phyloP scores from a whole-genome alignment of 768 basidiomycete genomes.

The Boletus vermiculosoides region DNA sequence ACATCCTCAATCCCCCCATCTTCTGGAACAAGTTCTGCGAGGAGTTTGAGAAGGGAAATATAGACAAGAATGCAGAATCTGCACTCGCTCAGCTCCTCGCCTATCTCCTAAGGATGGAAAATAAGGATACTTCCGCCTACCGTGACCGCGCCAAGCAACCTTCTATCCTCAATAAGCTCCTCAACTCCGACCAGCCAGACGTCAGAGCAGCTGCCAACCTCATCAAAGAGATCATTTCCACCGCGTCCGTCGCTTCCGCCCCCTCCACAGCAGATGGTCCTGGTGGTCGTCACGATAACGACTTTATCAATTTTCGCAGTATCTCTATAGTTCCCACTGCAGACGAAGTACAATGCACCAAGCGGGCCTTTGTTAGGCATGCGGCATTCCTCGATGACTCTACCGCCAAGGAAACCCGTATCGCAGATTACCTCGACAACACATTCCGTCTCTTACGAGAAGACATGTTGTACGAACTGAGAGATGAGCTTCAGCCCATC shows the following conservation, averaged over 20 bases:
- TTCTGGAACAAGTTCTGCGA: constrained; percentile 45
- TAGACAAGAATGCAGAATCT: constrained; percentile 36
- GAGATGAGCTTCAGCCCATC: constrained; percentile 51
- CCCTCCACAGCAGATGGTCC: constrained; percentile 36
- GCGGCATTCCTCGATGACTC: constrained; percentile 45
- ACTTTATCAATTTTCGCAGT: constrained; percentile 56
- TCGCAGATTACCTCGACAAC: constrained; percentile 57
- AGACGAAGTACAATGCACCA: constrained; percentile 49
- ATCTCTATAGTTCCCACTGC: constrained; percentile 66
- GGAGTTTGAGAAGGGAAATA: constrained; percentile 35
- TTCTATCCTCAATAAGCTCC: constrained; percentile 27
- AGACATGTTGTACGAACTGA: constrained; percentile 58
- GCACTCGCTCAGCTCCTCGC: constrained; percentile 51
- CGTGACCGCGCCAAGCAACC: constrained; percentile 37
- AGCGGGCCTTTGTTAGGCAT: constrained; percentile 49
- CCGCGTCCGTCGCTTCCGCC: constrained; percentile 20
- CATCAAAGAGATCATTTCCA: constrained; percentile 40
- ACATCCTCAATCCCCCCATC: constrained; percentile 49
- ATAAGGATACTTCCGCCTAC: constrained; percentile 35
- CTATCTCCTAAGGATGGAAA: constrained; percentile 44
- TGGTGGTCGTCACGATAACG: constrained; percentile 72
- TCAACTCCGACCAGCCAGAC: constrained; percentile 23
- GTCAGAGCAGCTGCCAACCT: constrained; percentile 35
- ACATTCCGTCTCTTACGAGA: constrained; percentile 65
- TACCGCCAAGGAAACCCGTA: constrained; percentile 35